These are phyloP conservation scores for Benincasa hispida DNA, from an alignment of 306 rosid species.

Conservation along the genomic window DNA sequence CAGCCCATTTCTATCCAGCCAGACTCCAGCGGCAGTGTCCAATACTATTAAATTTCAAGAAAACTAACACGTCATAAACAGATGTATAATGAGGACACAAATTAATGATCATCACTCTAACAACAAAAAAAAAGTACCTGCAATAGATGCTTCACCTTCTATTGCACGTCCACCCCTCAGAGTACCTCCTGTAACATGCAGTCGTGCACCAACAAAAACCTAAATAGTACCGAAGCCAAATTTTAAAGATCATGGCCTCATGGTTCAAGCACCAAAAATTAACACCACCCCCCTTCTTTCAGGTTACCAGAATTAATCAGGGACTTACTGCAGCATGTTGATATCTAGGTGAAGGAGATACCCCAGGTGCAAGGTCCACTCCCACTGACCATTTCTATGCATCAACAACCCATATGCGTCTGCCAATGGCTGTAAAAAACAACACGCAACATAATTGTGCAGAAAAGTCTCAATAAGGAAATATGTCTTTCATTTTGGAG, in stretches of 20 bases:
- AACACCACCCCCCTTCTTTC: background rate
- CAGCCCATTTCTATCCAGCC: slow-evolving; percentile 91
- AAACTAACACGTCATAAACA: background rate
- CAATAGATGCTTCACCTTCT: slow-evolving; percentile 89
- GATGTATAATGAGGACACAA: background rate
- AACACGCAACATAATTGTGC: slow-evolving; percentile 1
- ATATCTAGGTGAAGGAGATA: slow-evolving; percentile 94
- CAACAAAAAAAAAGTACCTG: slow-evolving; percentile 40
- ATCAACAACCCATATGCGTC: slow-evolving; percentile 96
- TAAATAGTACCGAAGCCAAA: slow-evolving; percentile 22
- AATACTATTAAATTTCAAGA: slow-evolving; percentile 38
- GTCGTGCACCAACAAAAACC: slow-evolving; percentile 98
- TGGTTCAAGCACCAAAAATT: background rate
- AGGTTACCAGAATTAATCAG: slow-evolving; percentile 1
- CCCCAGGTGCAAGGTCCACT: slow-evolving; percentile 99
- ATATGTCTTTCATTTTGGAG: background rate
- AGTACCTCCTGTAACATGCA: slow-evolving; percentile 97
- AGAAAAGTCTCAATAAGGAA: background rate
- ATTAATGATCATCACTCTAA: background rate
- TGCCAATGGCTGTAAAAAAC: slow-evolving; percentile 57
- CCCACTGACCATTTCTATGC: slow-evolving; percentile 99
- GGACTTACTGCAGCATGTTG: slow-evolving; percentile 95
- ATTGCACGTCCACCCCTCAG: slow-evolving; percentile 90
- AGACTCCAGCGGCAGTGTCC: slow-evolving; percentile 99
- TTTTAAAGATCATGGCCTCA: background rate